Conservation (phyloP, 176 grass and related monocot species). For the Themeda triandra region DNA sequence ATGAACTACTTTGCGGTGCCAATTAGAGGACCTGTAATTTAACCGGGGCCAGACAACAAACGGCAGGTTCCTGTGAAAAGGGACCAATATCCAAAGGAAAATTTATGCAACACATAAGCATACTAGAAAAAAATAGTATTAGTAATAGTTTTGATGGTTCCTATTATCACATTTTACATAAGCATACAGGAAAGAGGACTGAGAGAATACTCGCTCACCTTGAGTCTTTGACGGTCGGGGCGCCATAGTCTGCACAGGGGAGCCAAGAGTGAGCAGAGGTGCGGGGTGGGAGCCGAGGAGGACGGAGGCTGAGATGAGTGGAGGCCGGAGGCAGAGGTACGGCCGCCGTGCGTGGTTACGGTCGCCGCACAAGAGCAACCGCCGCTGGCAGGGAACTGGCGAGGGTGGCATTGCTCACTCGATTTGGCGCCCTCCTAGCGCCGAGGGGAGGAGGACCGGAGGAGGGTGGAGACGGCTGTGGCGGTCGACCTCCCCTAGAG, state of each 20-base stretch:
- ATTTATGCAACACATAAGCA: neutral
- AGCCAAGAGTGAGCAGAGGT: neutral
- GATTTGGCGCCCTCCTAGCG: neutral
- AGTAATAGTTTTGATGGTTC: too few species aligned
- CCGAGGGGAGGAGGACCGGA: neutral
- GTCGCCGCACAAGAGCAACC: neutral
- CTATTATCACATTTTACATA: too few species aligned
- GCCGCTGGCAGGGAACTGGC: neutral
- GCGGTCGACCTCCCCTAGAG: neutral
- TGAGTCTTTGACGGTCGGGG: neutral
- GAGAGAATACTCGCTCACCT: neutral
- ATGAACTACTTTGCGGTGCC: neutral
- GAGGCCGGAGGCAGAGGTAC: neutral
- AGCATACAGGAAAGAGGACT: neutral
- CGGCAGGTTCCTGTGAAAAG: too few species aligned
- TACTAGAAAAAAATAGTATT: neutral
- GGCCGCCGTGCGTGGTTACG: neutral
- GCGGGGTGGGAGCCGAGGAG: neutral
- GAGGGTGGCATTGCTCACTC: neutral
- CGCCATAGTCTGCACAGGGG: neutral
- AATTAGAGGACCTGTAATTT: neutral
- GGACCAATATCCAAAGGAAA: neutral
- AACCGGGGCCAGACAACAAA: too few species aligned
- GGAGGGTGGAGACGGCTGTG: neutral
- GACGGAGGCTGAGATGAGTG: neutral